Evolutionary conservation across 176 grass and related monocot genomes (phyloP).

Genomic region (Rhynchospora tenuis): DNA sequence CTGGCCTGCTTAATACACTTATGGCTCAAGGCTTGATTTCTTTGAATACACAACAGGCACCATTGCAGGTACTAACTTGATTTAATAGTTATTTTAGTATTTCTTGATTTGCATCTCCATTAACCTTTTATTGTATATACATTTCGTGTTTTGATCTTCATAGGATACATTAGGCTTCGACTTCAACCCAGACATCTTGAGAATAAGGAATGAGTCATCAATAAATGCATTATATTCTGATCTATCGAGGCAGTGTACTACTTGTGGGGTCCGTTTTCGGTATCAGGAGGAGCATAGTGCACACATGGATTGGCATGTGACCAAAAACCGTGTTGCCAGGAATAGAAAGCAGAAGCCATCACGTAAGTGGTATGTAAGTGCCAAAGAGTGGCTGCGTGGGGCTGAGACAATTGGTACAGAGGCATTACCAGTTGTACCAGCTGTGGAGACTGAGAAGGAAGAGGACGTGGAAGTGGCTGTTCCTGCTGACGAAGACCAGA

Average conservation of each 20-base stretch:
- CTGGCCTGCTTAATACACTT: conserved; percentile 79
- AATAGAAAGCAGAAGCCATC: conserved; percentile 84
- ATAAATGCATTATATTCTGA: conserved; percentile 79
- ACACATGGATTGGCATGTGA: conserved; percentile 99
- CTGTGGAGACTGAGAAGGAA: conserved; percentile 49
- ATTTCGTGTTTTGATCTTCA: conserved; percentile 26
- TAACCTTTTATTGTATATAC: conserved; percentile 16
- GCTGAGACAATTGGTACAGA: conserved; percentile 66
- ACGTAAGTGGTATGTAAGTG: conserved; percentile 89
- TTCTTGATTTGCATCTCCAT: conserved; percentile 6
- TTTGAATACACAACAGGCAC: conserved; percentile 30
- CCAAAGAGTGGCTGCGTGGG: conserved; percentile 77
- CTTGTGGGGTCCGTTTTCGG: conserved; percentile 92
- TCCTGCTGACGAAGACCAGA: conserved; percentile 91
- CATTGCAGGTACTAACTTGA: conserved; percentile 50
- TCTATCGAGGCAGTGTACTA: conserved; percentile 86
- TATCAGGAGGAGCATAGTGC: conserved; percentile 82
- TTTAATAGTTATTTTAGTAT: conserved; percentile 15
- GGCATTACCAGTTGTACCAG: conserved; percentile 46
- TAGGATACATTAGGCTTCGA: conserved; percentile 65
- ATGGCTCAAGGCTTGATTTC: conserved; percentile 80
- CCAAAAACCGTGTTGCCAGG: conserved; percentile 88
- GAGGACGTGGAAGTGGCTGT: conserved; percentile 82
- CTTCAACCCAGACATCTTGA: conserved; percentile 73
- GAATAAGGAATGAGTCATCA: conserved; percentile 52